phyloP scores from a whole-genome alignment of 768 basidiomycete genomes.

The Imleria badia region DNA sequence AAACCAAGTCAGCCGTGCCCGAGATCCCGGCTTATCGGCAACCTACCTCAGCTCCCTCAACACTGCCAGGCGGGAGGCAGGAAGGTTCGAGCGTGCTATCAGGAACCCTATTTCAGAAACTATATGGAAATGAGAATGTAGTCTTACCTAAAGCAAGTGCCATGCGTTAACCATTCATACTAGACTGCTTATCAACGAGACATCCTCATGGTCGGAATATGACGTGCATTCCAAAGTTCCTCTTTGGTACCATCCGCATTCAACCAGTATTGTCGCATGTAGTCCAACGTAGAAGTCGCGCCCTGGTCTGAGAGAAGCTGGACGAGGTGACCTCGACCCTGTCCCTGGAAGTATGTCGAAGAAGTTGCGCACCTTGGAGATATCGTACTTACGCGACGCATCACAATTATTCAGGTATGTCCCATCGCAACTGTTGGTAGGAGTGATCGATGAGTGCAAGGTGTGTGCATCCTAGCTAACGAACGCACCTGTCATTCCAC shows the following conservation, averaged over 20 bases:
- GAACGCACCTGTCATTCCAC: slow-evolving; percentile 62
- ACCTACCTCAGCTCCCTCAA: slow-evolving; percentile 57
- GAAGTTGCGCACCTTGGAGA: slow-evolving; percentile 35
- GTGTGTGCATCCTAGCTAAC: background rate
- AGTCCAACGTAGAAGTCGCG: slow-evolving; percentile 55
- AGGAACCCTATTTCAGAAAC: slow-evolving; percentile 1
- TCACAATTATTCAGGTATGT: slow-evolving; percentile 38
- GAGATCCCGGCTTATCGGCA: background rate
- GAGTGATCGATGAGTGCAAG: background rate
- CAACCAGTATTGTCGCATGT: slow-evolving; percentile 65
- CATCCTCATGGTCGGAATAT: background rate
- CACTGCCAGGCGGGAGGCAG: slow-evolving; percentile 61
- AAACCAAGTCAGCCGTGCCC: background rate
- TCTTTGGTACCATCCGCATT: slow-evolving; percentile 59
- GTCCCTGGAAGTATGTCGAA: background rate
- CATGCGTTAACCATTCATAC: slow-evolving; percentile 75
- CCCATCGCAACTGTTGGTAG: slow-evolving; percentile 52
- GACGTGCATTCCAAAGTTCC: slow-evolving; percentile 64
- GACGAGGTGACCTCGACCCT: background rate
- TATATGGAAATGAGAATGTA: background rate
- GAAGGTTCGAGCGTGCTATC: slow-evolving; percentile 55
- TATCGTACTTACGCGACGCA: slow-evolving; percentile 45
- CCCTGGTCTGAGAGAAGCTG: slow-evolving; percentile 61
- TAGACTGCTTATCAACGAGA: slow-evolving; percentile 23
- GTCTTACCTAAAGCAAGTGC: slow-evolving; percentile 45